Conservation (phyloP, 2,329 filamentous ascomycete species). For the Trichoderma koningii region DNA sequence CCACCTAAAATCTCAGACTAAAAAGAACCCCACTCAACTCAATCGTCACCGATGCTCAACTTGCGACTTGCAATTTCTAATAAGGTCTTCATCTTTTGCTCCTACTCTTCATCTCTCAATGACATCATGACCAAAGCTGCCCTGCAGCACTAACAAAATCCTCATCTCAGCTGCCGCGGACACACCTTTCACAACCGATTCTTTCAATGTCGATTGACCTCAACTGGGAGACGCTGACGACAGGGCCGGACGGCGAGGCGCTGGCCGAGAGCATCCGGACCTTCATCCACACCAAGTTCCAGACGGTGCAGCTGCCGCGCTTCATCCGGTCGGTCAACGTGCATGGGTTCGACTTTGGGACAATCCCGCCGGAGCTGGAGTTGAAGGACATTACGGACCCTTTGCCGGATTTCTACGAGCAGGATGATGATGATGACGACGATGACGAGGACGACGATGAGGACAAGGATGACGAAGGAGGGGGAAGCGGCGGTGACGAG, state of each 20-base stretch:
- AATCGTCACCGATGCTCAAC: not conserved
- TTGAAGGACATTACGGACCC: slow-evolving; percentile 98
- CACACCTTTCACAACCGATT: too few species aligned
- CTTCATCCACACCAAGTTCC: slow-evolving; percentile 96
- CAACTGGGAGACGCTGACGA: slow-evolving; percentile 91
- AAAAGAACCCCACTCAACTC: not conserved
- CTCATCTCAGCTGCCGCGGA: not conserved
- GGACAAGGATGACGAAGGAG: slow-evolving; percentile 50
- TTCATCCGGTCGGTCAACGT: slow-evolving; percentile 97
- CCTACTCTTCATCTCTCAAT: not conserved
- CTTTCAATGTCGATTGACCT: slow-evolving; percentile 89
- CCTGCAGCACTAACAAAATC: not conserved
- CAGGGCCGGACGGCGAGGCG: slow-evolving; percentile 80
- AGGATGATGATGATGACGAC: slow-evolving; percentile 61
- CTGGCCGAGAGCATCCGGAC: slow-evolving; percentile 84
- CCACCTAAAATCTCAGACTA: not conserved
- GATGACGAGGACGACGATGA: slow-evolving; percentile 51
- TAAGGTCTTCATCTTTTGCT: not conserved
- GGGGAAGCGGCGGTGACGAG: slow-evolving; percentile 40
- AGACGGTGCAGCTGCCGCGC: slow-evolving; percentile 83
- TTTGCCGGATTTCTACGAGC: slow-evolving; percentile 93
- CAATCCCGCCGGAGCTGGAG: slow-evolving; percentile 77
- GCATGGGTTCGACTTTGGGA: slow-evolving; percentile 90
- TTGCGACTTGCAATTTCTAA: not conserved
- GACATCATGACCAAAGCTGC: not conserved